Base-by-base conservation (phyloP, 2,329 filamentous ascomycete species). In the Epichloe bromicola region DNA sequence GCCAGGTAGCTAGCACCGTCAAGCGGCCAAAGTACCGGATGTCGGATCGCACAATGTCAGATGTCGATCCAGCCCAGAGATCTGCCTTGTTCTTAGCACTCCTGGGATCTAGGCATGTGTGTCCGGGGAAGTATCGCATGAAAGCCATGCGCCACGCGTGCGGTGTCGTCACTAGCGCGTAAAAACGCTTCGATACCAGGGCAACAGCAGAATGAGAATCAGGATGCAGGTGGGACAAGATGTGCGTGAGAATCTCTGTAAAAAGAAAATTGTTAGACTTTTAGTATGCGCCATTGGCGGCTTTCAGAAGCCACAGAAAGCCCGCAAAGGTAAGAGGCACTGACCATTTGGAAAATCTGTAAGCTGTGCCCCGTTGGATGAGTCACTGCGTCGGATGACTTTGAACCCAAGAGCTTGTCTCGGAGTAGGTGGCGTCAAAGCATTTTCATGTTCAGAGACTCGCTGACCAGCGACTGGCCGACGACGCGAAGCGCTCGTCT, bases 131-230 rank as follows among this genome's bases (percentile, higher is more conserved):
- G 69, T 83, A 91, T 55, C 90, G 88, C 58, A 88, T 79, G 63
- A 97, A 97, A 5, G 90, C 91, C 63, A 89, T 86, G 56, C 88
- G 82, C 91, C 91, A 97, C 7, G 89, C 89, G 68, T 96, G 88
- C 15, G 90, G 88, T 1, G 87, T 91, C 4, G 88, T 95, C 51
- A 97, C 85, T 40, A 97, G 74, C 49, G 78, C 76, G 66, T 95
- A 87, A 63, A 97, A 94, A 50, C 87, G 85, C 61, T 83, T 87
- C 36, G 88, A 96, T 33, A 97, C 88, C 48, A 95, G 76, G 17
- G 89, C 85, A 11, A 95, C 84, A 10, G 85, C 79, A 17, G 85
- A 82, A 59, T 97, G 79, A 23, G 91, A 89, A 55, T 87, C 80
- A 10, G 90, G 88, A 48, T 90, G 85, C 49, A 98, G 74, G 70